Evolutionary conservation across 148 eudicot genomes (phyloP).

Genomic region (Hydrangea macrophylla): DNA sequence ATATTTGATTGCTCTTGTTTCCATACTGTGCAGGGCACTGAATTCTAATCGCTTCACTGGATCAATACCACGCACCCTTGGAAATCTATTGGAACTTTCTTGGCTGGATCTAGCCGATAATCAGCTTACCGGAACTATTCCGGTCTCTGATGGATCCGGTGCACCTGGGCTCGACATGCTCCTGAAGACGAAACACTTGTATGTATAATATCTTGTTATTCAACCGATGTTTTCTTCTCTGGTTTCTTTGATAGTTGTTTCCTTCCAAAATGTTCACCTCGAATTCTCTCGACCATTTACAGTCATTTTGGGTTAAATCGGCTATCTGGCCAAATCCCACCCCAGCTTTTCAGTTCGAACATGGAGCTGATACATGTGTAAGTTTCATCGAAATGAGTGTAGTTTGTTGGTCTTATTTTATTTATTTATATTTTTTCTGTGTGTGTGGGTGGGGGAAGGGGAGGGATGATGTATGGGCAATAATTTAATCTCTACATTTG

Average conservation of each 20-base stretch:
- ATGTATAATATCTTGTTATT: slow-evolving; percentile 19
- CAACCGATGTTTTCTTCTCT: neutral
- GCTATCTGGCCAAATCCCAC: slow-evolving; percentile 69
- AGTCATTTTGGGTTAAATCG: slow-evolving; percentile 83
- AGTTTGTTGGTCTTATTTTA: too few species aligned
- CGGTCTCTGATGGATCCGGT: slow-evolving; percentile 52
- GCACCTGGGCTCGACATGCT: slow-evolving; percentile 67
- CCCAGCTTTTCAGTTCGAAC: slow-evolving; percentile 50
- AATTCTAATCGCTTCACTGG: slow-evolving; percentile 41
- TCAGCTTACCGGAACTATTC: slow-evolving; percentile 51
- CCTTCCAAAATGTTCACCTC: neutral
- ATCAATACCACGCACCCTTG: slow-evolving; percentile 51
- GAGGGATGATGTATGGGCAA: too few species aligned
- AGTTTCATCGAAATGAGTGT: slow-evolving; percentile 27
- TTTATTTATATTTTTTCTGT: too few species aligned
- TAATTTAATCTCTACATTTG: neutral
- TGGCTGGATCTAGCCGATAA: slow-evolving; percentile 84
- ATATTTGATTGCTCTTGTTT: neutral
- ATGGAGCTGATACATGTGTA: slow-evolving; percentile 76
- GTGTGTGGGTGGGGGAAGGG: too few species aligned
- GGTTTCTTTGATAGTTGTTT: neutral
- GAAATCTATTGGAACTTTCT: slow-evolving; percentile 45
- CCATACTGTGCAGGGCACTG: slow-evolving; percentile 27
- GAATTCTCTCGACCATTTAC: slow-evolving; percentile 14
- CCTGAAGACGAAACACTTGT: slow-evolving; percentile 64